Conservation (phyloP, 148 eudicot genomes). For the Nepenthes mirabilis region DNA sequence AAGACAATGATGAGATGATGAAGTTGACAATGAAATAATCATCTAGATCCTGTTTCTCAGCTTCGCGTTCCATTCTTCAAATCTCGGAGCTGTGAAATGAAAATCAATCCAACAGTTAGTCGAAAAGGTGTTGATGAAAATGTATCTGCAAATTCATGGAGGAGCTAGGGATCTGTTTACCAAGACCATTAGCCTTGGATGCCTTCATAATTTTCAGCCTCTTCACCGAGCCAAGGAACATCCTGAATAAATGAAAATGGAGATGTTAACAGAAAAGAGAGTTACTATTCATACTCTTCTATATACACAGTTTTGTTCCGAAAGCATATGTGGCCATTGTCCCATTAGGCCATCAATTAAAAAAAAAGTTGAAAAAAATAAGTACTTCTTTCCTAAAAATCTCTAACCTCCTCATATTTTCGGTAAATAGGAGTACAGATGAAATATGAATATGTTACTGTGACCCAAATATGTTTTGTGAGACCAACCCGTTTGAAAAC, state of each 20-base stretch:
- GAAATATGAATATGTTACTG: too few species aligned
- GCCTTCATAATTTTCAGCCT: conserved; percentile 84
- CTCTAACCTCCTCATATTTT: too few species aligned
- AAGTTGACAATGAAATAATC: too few species aligned
- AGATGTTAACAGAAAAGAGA: background rate
- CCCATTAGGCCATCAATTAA: too few species aligned
- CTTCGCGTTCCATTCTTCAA: conserved; percentile 32
- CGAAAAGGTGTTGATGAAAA: background rate
- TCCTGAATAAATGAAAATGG: conserved; percentile 25
- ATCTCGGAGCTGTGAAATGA: conserved; percentile 36
- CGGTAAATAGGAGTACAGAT: too few species aligned
- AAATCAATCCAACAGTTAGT: background rate
- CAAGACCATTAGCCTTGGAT: conserved; percentile 80
- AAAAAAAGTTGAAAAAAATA: too few species aligned
- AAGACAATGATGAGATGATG: too few species aligned
- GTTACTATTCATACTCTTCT: too few species aligned
- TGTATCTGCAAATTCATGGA: background rate
- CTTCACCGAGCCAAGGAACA: conserved; percentile 71
- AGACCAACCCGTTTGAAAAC: too few species aligned
- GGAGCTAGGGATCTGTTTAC: conserved; percentile 20
- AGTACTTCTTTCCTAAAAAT: too few species aligned
- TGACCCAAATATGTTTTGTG: too few species aligned
- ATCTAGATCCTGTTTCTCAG: conserved; percentile 1
- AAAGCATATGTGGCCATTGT: background rate
- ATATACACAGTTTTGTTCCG: background rate